phyloP scores from a whole-genome alignment of 805 yeast species.

The Nakazawaea molendinolei region DNA sequence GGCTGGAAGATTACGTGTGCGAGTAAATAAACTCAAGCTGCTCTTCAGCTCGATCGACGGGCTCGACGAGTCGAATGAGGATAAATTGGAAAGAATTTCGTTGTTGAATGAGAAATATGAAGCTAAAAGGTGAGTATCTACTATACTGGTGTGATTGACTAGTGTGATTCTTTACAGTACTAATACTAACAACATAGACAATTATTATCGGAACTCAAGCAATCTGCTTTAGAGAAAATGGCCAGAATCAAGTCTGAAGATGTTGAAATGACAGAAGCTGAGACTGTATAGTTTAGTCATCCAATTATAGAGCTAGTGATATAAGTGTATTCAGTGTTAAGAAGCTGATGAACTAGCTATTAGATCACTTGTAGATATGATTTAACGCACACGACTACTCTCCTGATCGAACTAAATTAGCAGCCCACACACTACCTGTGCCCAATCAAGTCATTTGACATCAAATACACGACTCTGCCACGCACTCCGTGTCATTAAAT shows the following conservation, averaged over 20 bases:
- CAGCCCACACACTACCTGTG: too few relatives aligned
- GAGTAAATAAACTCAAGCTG: slow-evolving; percentile 29
- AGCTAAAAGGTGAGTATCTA: slow-evolving; percentile 18
- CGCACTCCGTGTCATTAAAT: too few relatives aligned
- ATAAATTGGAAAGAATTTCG: slow-evolving; percentile 26
- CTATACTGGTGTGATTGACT: too few relatives aligned
- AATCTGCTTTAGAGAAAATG: slow-evolving; percentile 1
- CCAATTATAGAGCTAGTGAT: too few relatives aligned
- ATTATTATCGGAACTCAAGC: slow-evolving; percentile 4
- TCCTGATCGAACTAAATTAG: too few relatives aligned
- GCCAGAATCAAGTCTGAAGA: neutral
- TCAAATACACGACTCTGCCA: too few relatives aligned
- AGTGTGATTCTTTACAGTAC: slow-evolving; percentile 12
- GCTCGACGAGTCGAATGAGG: slow-evolving; percentile 34
- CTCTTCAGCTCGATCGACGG: slow-evolving; percentile 37
- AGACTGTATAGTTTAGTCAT: neutral
- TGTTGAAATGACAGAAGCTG: slow-evolving; percentile 2
- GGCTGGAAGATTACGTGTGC: slow-evolving; percentile 38
- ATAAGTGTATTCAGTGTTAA: too few relatives aligned
- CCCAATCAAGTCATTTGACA: too few relatives aligned
- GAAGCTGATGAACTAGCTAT: too few relatives aligned
- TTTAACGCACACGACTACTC: too few relatives aligned
- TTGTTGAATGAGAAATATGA: slow-evolving; percentile 26
- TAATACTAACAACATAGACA: slow-evolving; percentile 2
- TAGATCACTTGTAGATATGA: too few relatives aligned